Base-by-base conservation (phyloP, 441 rosid genomes). In the Mallotus japonicus region DNA sequence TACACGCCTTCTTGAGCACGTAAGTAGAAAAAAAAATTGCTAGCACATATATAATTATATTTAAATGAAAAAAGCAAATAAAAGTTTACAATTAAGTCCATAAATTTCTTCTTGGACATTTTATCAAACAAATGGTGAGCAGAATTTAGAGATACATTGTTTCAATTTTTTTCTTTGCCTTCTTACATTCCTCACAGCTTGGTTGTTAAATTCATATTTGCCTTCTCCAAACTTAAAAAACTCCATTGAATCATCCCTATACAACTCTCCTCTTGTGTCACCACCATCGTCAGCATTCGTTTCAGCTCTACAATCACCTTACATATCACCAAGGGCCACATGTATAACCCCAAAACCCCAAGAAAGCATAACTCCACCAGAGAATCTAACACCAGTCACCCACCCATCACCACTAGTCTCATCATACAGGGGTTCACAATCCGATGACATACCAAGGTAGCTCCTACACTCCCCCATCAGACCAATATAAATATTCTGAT, bases 231-330 rank as follows among this genome's bases (percentile, higher is more conserved):
- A 83, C 76, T 67, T 81, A 19, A 85, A 83, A 71, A 79, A 70
- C 75, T 83, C 88, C 50, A 83, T 83, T 17, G 84, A 81, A 62
- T 73, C 90, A 20, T 86, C 86, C 44, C 75, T 86, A 37, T 87
- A 79, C 74, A 80, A 76, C 86, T 91, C 96, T 51, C 97, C 95
- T 22, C 89, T 90, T 47, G 81, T 87, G 75, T 94, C 97, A 59
- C 99, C 96, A 49, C 92, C 97, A 32, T 94, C 99, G 50, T 94
- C 97, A n/a, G 97, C 96, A 73, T 92, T 94, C 77, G 97, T 92
- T 76, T 94, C 99, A 13, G 97, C 99, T 75, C 76, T 90, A 50
- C 97, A 92, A 77, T 94, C 97, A 44, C 99, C 99, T 3, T 94
- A 92, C 75, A 90, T 94, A 73, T 92, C 98, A 64, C 98, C 98